Evolutionary conservation across 1,284 basidiomycete species (phyloP), one percentile per base, ranked within the genome.

Genomic region (Moniliophthora roreri): DNA sequence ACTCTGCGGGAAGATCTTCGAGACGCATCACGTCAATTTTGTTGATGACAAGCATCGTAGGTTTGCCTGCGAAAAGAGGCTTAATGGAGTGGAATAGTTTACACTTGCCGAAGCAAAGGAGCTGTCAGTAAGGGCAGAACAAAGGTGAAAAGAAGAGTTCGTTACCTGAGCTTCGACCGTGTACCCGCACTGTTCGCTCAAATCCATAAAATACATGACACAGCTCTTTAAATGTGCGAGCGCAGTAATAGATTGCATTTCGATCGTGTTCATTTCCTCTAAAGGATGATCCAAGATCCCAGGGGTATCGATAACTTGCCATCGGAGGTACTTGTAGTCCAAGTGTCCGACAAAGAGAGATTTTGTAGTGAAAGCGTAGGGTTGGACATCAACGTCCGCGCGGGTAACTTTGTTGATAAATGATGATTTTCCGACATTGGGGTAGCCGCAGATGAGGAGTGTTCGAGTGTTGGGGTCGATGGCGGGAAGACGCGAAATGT

Each of bases 261-360:
- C 95, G 62, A 98, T 98, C 56, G 95, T 97, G 79, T 97, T 97
- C 95, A 98, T 97, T 57, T 98, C 95, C 71, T 98, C 95, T 40
- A 98, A 80, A 1, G 95, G 95, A 69, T 96, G 93, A 66, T 93
- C 91, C 62, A 96, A 78, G 55, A 96, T 88, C 58, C 94, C 94
- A 10, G 94, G 93, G 37, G 93, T 96, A 77, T 95, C 94, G 64
- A 98, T 95, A 44, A 97, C 95, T 71, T 98, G 95, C 95, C 95
- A 98, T 59, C 95, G 84, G 62, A 98, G 82, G 75, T 98, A 98
- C 68, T 95, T 94, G 79, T 98, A 97, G 72, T 98, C 95, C 68
- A 98, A 81, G 73, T 98, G 95, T 1, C 95, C 95, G 60, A 98
- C 91, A 66, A 98, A 98, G 51, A 98, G 85, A 0, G 91, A 94